Base-by-base conservation (phyloP, 495 filamentous ascomycete species). In the Xylaria cubensis region DNA sequence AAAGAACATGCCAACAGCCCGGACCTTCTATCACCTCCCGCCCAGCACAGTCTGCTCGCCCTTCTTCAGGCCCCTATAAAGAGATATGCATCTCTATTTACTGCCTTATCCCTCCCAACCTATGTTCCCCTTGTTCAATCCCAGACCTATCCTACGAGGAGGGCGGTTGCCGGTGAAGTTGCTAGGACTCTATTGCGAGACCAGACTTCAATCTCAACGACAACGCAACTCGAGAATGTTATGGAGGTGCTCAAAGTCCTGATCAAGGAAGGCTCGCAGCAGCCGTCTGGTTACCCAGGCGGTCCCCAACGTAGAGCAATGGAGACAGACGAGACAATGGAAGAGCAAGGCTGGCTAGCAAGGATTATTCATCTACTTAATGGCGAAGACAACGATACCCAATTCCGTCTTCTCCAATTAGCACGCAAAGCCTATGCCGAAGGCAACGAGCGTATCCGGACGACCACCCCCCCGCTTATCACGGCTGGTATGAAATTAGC, bases 341-440 rank as follows among this genome's bases (percentile, higher is more conserved):
- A 98, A 80, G 96, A 98, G 81, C 96, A 99, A 86, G 96, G 96
- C 46, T 97, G 94, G 92, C 84, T 99, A 62, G 96, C 97, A 53
- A 87, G 97, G 76, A 88, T 99, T 68, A 89, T 97, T 26, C 97
- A 99, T 82, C 84, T 98, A 41, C 89, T 99, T 41, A 84, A 94
- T 71, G 91, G 89, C 17, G 84, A 92, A 29, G 88, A 95, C 77
- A 98, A 99, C 76, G 94, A 97, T 75, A 97, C 92, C 0, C 96
- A 99, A 78, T 93, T 97, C 82, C 94, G 94, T 82, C 91, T 99
- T 50, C 90, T 99, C 9, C 97, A 98, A 87, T 90, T 90, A 74
- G 91, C 93, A 2, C 90, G 91, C 59, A 97, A 94, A 74, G 93
- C 94, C 4, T 97, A 95, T 80, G 85, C 88, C 29, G 97, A 98